Base-by-base conservation (phyloP, 2,329 filamentous ascomycete species). In the Colletotrichum lini region DNA sequence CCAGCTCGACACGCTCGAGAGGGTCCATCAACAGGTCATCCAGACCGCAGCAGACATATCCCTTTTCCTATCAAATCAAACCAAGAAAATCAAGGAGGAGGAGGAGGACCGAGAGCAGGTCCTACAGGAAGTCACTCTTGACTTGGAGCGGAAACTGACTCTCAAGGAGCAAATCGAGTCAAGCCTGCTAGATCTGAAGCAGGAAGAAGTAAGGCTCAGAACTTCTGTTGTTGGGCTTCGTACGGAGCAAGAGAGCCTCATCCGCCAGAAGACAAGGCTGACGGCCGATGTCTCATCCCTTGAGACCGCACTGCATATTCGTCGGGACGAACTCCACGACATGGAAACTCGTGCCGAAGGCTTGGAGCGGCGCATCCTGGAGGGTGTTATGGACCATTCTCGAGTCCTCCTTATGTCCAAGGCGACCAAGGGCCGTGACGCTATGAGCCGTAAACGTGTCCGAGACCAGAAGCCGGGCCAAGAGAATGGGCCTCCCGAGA, bases 311-410 rank as follows among this genome's bases (percentile, higher is more conserved):
- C 88, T 98, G 40, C 90, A 92, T 21, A 91, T 98, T 67, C 93
- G 96, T 65, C 93, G 94, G 54, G 96, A 98, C 75, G 96, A 98
- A 82, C 90, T 99, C 70, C 91, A 94, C 56, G 88, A 93, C 35
- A 98, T 99, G 93, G 96, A 98, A 80, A 86, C 89, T 13, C 93
- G 96, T 73, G 96, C 96, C 3, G 95, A 98, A 80, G 90, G 91
- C 4, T 87, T 99, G 30, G 96, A 99, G 83, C 93, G 95, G 63
- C 92, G 96, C 35, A 98, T 99, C 75, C 85, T 99, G 42, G 96
- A 98, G 75, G 95, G 96, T 35, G 94, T 98, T 73, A 97, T 99
- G 84, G 95, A 98, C 76, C 96, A 98, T 80, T 98, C 96, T 23
- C 93, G 96, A 8, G 91, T 96, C 35, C 87, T 98, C n/a, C 89